Base-by-base conservation (phyloP, 306 rosid species). In the Gillenia trifoliata region DNA sequence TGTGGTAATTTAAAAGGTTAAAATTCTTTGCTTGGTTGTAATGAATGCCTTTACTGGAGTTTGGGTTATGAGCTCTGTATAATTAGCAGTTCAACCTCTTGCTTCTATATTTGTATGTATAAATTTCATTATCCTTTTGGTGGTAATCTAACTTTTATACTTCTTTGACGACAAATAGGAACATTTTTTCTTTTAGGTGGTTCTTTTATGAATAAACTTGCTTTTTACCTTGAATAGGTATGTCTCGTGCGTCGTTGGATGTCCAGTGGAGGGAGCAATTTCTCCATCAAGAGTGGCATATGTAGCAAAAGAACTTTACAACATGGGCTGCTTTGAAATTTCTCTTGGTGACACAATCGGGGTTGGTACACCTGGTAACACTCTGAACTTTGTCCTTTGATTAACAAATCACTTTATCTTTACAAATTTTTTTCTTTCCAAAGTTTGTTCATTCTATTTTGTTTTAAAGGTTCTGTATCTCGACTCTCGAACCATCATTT, bases 241-340 rank as follows among this genome's bases (percentile, higher is more conserved):
- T 78, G 95, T 94, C 73, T 94, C 97, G 29, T 94, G 98, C 67
- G 93, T 83, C 54, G 90, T 82, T 86, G 98, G 91, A 65, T 94
- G 98, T 79, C 98, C 98, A 5, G 92, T 80, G 60, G 98, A 94
- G 86, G 98, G 98, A 83, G 84, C 82, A 79, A 75, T 94, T 52
- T 20, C 89, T 56, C 96, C 97, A n/a, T 87, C 96, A 63, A 90
- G 75, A 78, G 98, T 94, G 36, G 97, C 95, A 62, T 88, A 88
- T 79, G 95, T 94, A 45, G 97, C 98, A 71, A 94, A 90, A 80
- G 90, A 87, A 80, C 86, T 94, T 34, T 73, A 88, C 73, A 89
- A 94, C 71, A 93, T 93, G 97, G 98, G 98, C 54, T 94, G 98
- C 88, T 94, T 88, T 70, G 98, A 94, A 78, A 91, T 94, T 82